These are phyloP conservation scores for Blumeria hordei DNA, from an alignment of 2,329 filamentous ascomycete genomes.

Conservation along the genomic window DNA sequence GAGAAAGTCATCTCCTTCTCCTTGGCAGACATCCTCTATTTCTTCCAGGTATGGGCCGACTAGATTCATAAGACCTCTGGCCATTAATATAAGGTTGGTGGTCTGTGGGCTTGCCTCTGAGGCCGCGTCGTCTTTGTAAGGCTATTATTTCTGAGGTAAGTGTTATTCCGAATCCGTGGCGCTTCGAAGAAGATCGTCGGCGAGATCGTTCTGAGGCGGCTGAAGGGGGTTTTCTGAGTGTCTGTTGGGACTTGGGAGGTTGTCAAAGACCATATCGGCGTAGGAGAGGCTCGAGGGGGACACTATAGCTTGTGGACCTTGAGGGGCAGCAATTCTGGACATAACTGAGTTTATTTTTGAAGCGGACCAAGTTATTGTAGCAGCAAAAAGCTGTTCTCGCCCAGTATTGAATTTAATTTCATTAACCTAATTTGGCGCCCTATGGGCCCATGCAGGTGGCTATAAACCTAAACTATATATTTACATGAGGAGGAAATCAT, in stretches of 20 bases:
- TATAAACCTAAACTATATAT: too few relatives aligned
- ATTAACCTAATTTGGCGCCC: too few relatives aligned
- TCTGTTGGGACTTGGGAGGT: not conserved
- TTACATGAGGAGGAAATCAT: too few relatives aligned
- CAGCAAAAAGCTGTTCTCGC: not conserved
- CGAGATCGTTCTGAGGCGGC: not conserved
- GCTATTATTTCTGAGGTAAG: not conserved
- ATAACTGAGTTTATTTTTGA: not conserved
- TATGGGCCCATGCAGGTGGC: too few relatives aligned
- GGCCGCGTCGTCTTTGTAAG: not conserved
- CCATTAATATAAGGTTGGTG: too few relatives aligned
- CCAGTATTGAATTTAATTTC: too few relatives aligned
- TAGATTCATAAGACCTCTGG: too few relatives aligned
- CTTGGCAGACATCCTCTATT: not conserved
- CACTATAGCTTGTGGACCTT: not conserved
- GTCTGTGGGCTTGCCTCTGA: not conserved
- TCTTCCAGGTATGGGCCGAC: too few relatives aligned
- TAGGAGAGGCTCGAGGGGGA: not conserved
- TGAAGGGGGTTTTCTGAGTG: not conserved
- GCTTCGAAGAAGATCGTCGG: not conserved
- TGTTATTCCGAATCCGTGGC: not conserved
- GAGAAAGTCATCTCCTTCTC: not conserved
- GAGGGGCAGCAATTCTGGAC: not conserved
- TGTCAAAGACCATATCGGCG: not conserved
- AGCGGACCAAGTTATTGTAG: not conserved